Evolutionary conservation across 805 yeast species (phyloP).

Genomic region (Ogataea trehaloabstinens): DNA sequence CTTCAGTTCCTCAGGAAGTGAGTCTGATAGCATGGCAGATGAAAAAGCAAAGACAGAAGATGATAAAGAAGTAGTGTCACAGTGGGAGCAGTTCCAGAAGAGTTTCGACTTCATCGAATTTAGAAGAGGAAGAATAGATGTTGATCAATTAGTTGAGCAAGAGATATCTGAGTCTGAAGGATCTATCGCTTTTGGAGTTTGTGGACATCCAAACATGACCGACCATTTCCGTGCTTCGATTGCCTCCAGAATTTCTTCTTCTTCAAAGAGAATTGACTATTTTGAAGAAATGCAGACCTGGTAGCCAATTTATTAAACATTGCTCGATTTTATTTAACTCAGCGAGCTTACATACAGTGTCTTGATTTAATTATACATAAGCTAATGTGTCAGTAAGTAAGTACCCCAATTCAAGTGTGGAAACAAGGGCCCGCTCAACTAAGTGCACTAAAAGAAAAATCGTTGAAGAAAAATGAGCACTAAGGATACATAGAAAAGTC

Average conservation of each 20-base stretch:
- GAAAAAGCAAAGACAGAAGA: conserved; percentile 10
- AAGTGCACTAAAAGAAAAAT: background rate
- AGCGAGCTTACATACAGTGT: background rate
- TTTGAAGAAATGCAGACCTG: conserved; percentile 37
- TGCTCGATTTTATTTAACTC: too few relatives aligned
- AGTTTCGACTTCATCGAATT: conserved; percentile 39
- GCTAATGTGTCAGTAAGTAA: background rate
- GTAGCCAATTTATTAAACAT: conserved; percentile 16
- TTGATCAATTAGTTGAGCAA: conserved; percentile 31
- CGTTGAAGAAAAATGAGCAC: background rate
- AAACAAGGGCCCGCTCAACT: background rate
- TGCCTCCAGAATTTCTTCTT: conserved; percentile 11
- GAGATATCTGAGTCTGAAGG: conserved; percentile 40
- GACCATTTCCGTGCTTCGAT: conserved; percentile 29
- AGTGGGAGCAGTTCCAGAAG: conserved; percentile 20
- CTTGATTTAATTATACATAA: background rate
- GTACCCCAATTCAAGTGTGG: background rate
- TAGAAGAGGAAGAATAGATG: conserved; percentile 43
- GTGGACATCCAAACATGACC: conserved; percentile 47
- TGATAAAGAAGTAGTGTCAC: conserved; percentile 9
- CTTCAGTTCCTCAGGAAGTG: conserved; percentile 1
- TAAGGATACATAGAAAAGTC: too few relatives aligned
- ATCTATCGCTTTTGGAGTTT: conserved; percentile 44
- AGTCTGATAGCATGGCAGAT: conserved; percentile 8
- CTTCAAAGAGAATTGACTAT: conserved; percentile 25